phyloP scores from a whole-genome alignment of 2,329 filamentous ascomycete genomes.

The Ophiognomonia clavigignenti-juglandacearum region DNA sequence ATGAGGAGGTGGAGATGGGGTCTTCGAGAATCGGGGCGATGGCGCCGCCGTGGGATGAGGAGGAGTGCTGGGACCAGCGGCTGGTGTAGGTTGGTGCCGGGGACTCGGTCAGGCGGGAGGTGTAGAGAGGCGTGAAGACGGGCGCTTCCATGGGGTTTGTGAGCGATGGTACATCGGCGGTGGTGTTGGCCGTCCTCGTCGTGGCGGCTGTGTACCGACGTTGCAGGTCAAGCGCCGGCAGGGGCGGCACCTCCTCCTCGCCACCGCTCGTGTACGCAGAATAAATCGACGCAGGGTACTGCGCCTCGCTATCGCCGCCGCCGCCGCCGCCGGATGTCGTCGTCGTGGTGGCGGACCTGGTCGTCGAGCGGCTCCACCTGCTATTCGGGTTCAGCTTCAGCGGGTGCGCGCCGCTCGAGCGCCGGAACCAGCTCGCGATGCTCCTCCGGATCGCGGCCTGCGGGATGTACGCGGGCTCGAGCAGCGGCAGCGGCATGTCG shows the following conservation, averaged over 20 bases:
- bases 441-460: conserved; percentile 12
- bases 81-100: background rate
- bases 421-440: conserved; percentile 10
- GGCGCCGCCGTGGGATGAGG: too few species aligned
- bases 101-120: too few species aligned
- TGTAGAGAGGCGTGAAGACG: background rate
- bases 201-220: background rate
- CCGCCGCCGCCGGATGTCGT: background rate
- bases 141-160: background rate
- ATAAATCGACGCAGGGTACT: background rate
- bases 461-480: conserved; percentile 2
- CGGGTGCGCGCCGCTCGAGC: conserved; percentile 3
- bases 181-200: background rate
- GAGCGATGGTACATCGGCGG: background rate
- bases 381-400: conserved; percentile 6
- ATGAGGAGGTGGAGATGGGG: too few species aligned
- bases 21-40: too few species aligned
- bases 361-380: background rate
- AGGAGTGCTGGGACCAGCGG: conserved; percentile 11
- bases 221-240: background rate
- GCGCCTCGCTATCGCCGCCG: background rate
- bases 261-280: background rate
- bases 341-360: background rate
- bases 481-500: background rate
- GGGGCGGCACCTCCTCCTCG: conserved; percentile 3